Evolutionary conservation across 1,284 basidiomycete species (phyloP).

Genomic region (Singerocomus inundabilis): DNA sequence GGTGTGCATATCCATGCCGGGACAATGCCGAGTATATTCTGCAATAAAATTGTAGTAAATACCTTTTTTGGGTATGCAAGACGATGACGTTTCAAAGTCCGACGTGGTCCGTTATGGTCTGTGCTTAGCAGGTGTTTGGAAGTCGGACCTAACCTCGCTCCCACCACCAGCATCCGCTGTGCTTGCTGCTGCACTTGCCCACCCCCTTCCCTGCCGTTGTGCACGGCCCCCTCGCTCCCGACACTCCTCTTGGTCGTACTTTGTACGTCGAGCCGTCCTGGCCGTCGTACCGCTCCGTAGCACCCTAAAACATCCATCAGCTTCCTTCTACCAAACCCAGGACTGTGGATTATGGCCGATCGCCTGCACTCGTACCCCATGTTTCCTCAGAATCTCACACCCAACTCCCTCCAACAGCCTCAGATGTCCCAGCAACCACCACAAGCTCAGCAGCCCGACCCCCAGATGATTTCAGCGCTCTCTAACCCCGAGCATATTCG

Average conservation of each 20-base stretch:
- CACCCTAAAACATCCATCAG: constrained; percentile 30
- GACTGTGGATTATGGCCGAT: constrained; percentile 55
- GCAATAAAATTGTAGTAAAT: constrained; percentile 22
- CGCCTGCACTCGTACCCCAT: constrained; percentile 51
- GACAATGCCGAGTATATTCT: constrained; percentile 16
- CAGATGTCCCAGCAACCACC: constrained; percentile 41
- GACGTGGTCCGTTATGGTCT: constrained; percentile 36
- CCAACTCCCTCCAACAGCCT: constrained; percentile 46
- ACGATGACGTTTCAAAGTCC: constrained; percentile 29
- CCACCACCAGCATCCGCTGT: constrained; percentile 40
- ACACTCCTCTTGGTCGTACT: constrained; percentile 9
- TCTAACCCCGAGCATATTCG: constrained; percentile 45
- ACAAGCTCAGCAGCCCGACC: constrained; percentile 40
- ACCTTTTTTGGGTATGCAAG: constrained; percentile 21
- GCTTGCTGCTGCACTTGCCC: constrained; percentile 23
- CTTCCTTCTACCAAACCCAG: constrained; percentile 27
- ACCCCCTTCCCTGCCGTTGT: constrained; percentile 17
- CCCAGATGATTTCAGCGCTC: constrained; percentile 42
- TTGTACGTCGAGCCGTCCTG: constrained; percentile 20
- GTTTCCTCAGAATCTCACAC: constrained; percentile 46
- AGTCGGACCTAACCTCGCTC: constrained; percentile 41
- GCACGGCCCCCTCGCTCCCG: constrained; percentile 21
- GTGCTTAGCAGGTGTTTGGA: constrained; percentile 40
- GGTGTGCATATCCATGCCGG: no score
- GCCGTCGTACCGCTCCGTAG: constrained; percentile 16